Evolutionary conservation across 1,139 yeast genomes (phyloP).

Genomic region (Nakaseomyces uthaithaninus): DNA sequence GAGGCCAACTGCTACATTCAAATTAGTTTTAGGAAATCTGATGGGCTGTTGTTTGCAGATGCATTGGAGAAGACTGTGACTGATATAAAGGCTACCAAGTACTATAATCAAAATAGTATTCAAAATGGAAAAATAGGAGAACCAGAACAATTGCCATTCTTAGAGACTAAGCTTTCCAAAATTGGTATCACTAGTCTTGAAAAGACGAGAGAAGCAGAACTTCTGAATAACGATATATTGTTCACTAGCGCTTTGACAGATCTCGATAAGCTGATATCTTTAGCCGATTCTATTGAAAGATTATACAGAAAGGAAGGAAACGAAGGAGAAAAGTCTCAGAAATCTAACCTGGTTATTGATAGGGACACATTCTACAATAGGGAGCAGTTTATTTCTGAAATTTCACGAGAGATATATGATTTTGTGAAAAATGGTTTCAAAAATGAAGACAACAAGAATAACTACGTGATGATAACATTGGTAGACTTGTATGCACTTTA

Average conservation of each 20-base stretch:
- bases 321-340: conserved; percentile 17
- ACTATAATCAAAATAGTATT: neutral
- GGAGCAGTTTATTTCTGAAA: conserved; percentile 32
- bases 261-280: conserved; percentile 64
- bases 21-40: conserved; percentile 56
- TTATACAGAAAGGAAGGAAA: conserved; percentile 34
- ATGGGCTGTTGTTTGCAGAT: conserved; percentile 42
- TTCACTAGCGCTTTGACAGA: conserved; percentile 68
- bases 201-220: conserved; percentile 46
- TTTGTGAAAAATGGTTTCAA: conserved; percentile 37
- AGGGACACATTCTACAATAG: conserved; percentile 32
- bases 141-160: conserved; percentile 20
- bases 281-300: conserved; percentile 65
- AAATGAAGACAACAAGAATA: conserved; percentile 34
- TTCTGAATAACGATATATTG: conserved; percentile 54
- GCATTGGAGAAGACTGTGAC: conserved; percentile 40
- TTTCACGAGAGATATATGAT: conserved; percentile 51
- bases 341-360: conserved; percentile 27
- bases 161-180: conserved; percentile 20
- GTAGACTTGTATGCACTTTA: conserved; percentile 54
- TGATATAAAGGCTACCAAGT: conserved; percentile 32
- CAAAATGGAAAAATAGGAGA: conserved; percentile 36
- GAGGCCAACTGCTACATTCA: conserved; percentile 36
- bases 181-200: conserved; percentile 70
- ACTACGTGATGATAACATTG: conserved; percentile 48